Conservation (phyloP, 1,284 basidiomycete species). For the Irpex lacteus region DNA sequence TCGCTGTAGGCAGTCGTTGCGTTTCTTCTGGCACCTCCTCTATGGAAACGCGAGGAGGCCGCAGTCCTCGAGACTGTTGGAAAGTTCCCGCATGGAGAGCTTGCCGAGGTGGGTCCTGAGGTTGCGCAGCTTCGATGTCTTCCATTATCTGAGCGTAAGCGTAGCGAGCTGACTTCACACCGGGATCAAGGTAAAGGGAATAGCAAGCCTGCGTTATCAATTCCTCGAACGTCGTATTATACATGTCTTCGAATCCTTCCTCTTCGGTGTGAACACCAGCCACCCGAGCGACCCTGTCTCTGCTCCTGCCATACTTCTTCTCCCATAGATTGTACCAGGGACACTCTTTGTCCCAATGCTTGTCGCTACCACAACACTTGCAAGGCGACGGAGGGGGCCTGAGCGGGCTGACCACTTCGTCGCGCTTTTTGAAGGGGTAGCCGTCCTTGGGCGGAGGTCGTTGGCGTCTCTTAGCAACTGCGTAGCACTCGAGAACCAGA, state of each 20-base stretch:
- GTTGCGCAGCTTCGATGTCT: not conserved
- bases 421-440: too few relatives aligned
- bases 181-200: too few relatives aligned
- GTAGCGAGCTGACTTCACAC: too few relatives aligned
- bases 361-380: too few relatives aligned
- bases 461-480: too few relatives aligned
- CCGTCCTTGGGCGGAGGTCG: too few relatives aligned
- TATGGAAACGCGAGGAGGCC: not conserved
- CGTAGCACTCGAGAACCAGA: too few relatives aligned
- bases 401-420: too few relatives aligned
- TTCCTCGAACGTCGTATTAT: not conserved
- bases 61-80: not conserved
- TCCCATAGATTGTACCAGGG: slow-evolving; percentile 10
- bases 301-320: not conserved
- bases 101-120: not conserved
- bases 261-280: not conserved
- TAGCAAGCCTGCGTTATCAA: not conserved
- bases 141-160: too few relatives aligned
- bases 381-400: too few relatives aligned
- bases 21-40: not conserved
- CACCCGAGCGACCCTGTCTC: not conserved
- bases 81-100: not conserved
- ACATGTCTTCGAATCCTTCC: not conserved
- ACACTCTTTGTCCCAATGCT: slow-evolving; percentile 18
- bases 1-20: not conserved